Conservation (phyloP, 768 basidiomycete genomes). For the Suillus clintonianus region DNA sequence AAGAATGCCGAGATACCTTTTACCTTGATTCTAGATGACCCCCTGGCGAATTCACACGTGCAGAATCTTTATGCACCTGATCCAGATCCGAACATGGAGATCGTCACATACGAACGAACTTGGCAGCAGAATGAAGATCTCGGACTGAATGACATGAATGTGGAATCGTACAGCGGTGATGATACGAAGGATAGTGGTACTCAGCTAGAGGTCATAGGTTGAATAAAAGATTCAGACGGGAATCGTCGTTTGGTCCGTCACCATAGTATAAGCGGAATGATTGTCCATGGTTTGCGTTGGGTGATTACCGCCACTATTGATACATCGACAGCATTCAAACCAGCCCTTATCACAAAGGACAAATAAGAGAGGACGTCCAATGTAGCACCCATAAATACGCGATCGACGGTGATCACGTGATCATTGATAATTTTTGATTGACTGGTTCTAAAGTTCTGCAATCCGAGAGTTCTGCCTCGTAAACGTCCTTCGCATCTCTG, state of each 20-base stretch:
- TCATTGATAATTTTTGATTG: constrained; percentile 9
- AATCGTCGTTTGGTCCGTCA: background rate
- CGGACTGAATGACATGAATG: constrained; percentile 88
- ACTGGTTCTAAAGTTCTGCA: background rate
- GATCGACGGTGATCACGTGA: constrained; percentile 4
- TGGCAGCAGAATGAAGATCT: constrained; percentile 94
- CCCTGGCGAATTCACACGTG: constrained; percentile 91
- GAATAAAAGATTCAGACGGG: background rate
- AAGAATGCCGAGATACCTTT: constrained; percentile 80
- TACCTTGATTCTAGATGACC: constrained; percentile 94
- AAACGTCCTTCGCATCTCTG: constrained; percentile 6
- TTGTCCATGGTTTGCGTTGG: background rate
- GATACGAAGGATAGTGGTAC: constrained; percentile 5
- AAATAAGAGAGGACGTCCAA: too few relatives aligned
- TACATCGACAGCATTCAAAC: too few relatives aligned
- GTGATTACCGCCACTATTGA: background rate
- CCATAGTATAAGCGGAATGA: background rate
- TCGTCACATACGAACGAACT: constrained; percentile 80
- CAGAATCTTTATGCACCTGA: constrained; percentile 98
- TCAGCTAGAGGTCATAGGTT: constrained; percentile 3
- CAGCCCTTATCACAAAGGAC: too few relatives aligned
- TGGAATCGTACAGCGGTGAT: constrained; percentile 46
- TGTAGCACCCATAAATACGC: background rate
- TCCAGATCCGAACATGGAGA: constrained; percentile 89
- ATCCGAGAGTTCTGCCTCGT: background rate